Base-by-base conservation (phyloP, 352 stramenopile genomes). In the Pythium dissimile region DNA sequence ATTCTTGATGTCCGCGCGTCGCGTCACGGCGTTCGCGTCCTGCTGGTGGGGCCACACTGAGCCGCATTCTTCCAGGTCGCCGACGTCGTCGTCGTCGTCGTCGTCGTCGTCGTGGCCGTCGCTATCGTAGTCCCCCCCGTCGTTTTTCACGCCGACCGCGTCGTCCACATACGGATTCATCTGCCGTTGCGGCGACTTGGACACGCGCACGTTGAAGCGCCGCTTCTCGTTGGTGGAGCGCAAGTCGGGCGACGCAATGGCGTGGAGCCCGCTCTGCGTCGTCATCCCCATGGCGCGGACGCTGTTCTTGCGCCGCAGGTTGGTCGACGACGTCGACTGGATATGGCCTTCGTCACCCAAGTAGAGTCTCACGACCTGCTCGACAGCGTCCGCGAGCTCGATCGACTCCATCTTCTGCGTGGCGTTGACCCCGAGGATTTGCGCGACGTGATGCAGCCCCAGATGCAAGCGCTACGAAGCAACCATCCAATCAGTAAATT, bases 161-260 rank as follows among this genome's bases (percentile, higher is more conserved):
- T 67, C 64, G 16, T 64, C 71, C n/a, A 79, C 57, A 54, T 88
- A 91, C 59, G 80, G 78, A 41, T 89, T 89, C 73, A 86, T 79
- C 10, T 67, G 72, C 3, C 72, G 77, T 49, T 85, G 69, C 15
- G 66, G 64, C 10, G 50, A 69, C 28, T 64, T 63, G 9, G 65
- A 72, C n/a, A 92, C 75, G 52, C 84, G 80, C 18, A 92, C 71
- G 52, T 94, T 94, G 72, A 82, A 92, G 28, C 76, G 77, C 45
- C 72, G 50, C 47, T 88, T 88, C 49, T 92, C 80, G 8, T 87
- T 72, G 31, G 69, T 42, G 10, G 66, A 79, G 28, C 81, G 79
- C 10, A 67, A 68, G 35, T 84, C 67, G 1, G 69, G 67, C 11
- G 73, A 58, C 1, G 49, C 46, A 18, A 72, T 59, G 9, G 71